Percentiles rank a stretch among this genome's conserved stretches.
Evolutionary conservation across 148 eudicot genomes (phyloP).

Genomic region (Amaranthus cruentus): DNA sequence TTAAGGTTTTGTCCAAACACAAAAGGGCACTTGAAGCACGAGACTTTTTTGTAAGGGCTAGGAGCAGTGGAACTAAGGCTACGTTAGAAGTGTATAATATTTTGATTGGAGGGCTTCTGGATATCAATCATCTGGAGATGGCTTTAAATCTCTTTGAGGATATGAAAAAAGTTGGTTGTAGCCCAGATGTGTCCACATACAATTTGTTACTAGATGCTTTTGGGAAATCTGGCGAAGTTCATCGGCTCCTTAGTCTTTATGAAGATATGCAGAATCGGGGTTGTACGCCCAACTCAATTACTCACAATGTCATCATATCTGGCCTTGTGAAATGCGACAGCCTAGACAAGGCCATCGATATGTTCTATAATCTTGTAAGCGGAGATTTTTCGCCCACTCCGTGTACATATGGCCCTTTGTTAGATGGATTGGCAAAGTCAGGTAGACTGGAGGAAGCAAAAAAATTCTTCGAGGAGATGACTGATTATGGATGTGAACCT

Average conservation of each 20-base stretch:
- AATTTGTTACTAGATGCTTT: constrained; percentile 76
- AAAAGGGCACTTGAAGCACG: constrained; percentile 65
- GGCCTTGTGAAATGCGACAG: constrained; percentile 69
- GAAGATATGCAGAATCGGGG: constrained; percentile 72
- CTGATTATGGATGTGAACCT: constrained; percentile 71
- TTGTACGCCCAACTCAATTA: constrained; percentile 60
- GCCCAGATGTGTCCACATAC: constrained; percentile 69
- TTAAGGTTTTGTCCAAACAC: constrained; percentile 56
- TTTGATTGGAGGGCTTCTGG: constrained; percentile 73
- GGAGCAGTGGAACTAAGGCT: constrained; percentile 37
- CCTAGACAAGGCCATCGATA: constrained; percentile 66
- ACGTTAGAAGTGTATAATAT: constrained; percentile 52
- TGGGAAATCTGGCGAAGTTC: constrained; percentile 59
- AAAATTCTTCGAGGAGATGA: constrained; percentile 69
- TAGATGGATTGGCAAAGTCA: constrained; percentile 77
- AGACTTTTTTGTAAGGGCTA: constrained; percentile 42
- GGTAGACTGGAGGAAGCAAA: constrained; percentile 78
- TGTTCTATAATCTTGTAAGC: constrained; percentile 74
- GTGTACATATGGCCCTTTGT: constrained; percentile 84
- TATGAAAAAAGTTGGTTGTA: constrained; percentile 65
- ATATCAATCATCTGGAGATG: constrained; percentile 35
- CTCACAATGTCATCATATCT: constrained; percentile 78
- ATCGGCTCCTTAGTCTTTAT: constrained; percentile 49
- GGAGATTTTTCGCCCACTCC: constrained; percentile 83
- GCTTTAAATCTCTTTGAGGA: constrained; percentile 75